Conservation (phyloP, 2,329 filamentous ascomycete species). For the Lasiodiplodia citricola region DNA sequence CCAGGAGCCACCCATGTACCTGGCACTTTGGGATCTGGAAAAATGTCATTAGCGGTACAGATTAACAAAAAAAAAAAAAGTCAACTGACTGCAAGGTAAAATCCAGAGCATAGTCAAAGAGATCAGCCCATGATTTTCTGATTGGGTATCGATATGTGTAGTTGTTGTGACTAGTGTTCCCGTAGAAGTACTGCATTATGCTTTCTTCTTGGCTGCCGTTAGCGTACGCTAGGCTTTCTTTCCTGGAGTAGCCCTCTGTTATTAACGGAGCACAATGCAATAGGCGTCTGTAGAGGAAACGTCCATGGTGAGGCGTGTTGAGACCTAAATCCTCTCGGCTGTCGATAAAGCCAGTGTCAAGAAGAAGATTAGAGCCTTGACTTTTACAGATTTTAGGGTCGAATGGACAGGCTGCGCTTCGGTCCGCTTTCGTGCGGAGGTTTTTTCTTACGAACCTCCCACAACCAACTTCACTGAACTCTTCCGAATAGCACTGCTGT, state of each 20-base stretch:
- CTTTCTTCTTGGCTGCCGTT: not conserved
- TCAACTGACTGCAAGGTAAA: no score
- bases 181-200: not conserved
- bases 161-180: not conserved
- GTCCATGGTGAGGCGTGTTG: constrained; percentile 30
- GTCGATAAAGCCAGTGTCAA: constrained; percentile 33
- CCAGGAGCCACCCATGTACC: not conserved
- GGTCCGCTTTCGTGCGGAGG: constrained; percentile 18
- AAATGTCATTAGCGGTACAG: no score
- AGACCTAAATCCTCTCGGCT: constrained; percentile 32
- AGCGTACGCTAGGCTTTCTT: not conserved
- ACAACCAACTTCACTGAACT: not conserved
- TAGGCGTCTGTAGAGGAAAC: constrained; percentile 19
- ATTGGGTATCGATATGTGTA: no score
- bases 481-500: constrained; percentile 1
- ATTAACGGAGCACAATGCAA: constrained; percentile 28
- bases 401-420: constrained; percentile 30
- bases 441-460: constrained; percentile 13
- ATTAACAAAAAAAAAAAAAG: no score
- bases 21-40: no score
- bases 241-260: not conserved
- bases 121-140: no score
- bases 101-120: no score
- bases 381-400: constrained; percentile 25
- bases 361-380: constrained; percentile 26